A percentile compares a stretch with the other conserved stretches of the same genome.
phyloP scores from a whole-genome alignment of 75 land plant species.

The Picea sitchensis region DNA sequence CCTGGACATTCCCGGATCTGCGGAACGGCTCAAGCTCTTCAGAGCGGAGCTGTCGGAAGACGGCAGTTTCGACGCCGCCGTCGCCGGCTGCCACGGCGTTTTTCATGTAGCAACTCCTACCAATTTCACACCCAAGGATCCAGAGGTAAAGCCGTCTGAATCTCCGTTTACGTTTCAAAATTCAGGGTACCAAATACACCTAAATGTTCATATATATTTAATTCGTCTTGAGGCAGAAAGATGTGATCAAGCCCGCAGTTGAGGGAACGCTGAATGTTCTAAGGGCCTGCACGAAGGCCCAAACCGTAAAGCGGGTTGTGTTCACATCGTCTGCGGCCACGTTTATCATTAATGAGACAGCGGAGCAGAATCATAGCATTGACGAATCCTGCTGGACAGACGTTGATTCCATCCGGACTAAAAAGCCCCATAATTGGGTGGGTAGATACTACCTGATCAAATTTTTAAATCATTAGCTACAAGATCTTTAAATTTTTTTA shows the following conservation, averaged over 20 bases:
- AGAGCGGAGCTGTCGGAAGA: too few species aligned
- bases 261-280: conserved; percentile 51
- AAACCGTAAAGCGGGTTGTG: conserved; percentile 49
- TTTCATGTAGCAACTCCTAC: too few species aligned
- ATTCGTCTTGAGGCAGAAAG: background rate
- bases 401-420: conserved; percentile 10
- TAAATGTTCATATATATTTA: too few species aligned
- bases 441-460: background rate
- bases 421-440: conserved; percentile 50
- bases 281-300: conserved; percentile 33
- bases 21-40: too few species aligned
- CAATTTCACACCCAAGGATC: too few species aligned
- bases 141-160: too few species aligned
- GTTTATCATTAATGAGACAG: conserved; percentile 19
- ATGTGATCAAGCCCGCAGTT: conserved; percentile 48
- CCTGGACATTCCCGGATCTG: too few species aligned
- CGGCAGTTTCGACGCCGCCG: too few species aligned
- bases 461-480: background rate
- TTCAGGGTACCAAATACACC: too few species aligned
- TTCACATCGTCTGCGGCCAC: conserved; percentile 61
- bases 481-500: background rate
- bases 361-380: conserved; percentile 8
- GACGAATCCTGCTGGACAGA: conserved; percentile 48
- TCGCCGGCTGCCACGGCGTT: too few species aligned
- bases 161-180: too few species aligned